These are phyloP conservation scores for Asterionellopsis glacialis DNA, from an alignment of 108 stramenopile species.

Conservation along the genomic window DNA sequence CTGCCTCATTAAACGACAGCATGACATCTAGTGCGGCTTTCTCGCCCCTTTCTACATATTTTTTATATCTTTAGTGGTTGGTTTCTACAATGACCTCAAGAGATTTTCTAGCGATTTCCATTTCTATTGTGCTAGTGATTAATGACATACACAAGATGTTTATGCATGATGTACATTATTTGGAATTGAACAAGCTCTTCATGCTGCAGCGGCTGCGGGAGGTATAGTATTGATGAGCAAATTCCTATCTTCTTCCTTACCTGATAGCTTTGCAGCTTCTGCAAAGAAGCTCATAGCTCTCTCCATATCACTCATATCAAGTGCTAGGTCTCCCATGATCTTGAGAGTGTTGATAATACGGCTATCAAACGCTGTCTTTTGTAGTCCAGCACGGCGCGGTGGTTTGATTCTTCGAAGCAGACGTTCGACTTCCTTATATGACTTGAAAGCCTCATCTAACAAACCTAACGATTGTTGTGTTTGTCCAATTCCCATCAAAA, in stretches of 20 bases:
- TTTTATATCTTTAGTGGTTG: too few species aligned
- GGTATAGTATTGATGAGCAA: background rate
- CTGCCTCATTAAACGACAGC: too few species aligned
- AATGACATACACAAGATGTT: too few species aligned
- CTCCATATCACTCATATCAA: constrained; percentile 2
- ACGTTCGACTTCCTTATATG: background rate
- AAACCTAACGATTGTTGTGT: background rate
- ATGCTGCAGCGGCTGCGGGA: constrained; percentile 2
- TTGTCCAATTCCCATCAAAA: constrained; percentile 5
- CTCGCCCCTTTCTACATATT: too few species aligned
- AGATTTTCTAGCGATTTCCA: too few species aligned
- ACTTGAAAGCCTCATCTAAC: constrained; percentile 1
- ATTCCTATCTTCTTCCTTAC: background rate
- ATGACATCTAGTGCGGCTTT: too few species aligned
- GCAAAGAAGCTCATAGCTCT: background rate
- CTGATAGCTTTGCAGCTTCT: background rate
- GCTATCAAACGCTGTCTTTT: too few species aligned
- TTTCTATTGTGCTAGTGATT: too few species aligned
- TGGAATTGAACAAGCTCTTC: background rate
- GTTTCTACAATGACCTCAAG: too few species aligned
- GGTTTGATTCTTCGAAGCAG: background rate
- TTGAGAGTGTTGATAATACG: background rate
- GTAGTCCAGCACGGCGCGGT: background rate
- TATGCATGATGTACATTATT: too few species aligned
- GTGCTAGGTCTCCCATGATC: background rate